Percentiles rank a stretch among this genome's conserved stretches.
These are phyloP conservation scores for Trichomonascaceae sp. DNA, from an alignment of 1,139 yeast species.

Conservation along the genomic window DNA sequence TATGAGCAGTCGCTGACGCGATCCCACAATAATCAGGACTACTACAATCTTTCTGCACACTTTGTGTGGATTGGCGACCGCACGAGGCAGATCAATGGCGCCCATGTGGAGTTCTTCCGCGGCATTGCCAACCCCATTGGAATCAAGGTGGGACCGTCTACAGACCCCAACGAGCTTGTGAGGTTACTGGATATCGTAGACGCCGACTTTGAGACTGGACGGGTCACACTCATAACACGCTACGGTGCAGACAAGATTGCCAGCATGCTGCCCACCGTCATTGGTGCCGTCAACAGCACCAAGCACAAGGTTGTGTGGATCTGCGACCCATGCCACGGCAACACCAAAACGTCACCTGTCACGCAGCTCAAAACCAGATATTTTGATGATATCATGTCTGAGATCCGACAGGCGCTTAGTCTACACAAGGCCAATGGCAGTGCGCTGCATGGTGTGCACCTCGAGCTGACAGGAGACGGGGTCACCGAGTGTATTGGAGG, in stretches of 20 bases:
- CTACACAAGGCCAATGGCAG: conserved; percentile 26
- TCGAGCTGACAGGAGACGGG: conserved; percentile 33
- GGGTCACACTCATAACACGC: conserved; percentile 31
- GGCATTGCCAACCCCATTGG: conserved; percentile 34
- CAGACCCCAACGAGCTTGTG: conserved; percentile 27
- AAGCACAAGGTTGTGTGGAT: conserved; percentile 33
- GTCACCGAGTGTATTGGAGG: conserved; percentile 36
- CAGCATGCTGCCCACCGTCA: conserved; percentile 27
- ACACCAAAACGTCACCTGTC: conserved; percentile 29
- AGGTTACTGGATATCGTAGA: conserved; percentile 29
- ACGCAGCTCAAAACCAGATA: conserved; percentile 31
- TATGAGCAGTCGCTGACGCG: conserved; percentile 32
- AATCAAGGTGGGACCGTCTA: conserved; percentile 32
- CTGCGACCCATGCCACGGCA: conserved; percentile 33
- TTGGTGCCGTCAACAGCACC: conserved; percentile 27
- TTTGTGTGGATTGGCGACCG: conserved; percentile 36
- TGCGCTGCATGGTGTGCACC: conserved; percentile 29
- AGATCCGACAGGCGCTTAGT: conserved; percentile 25
- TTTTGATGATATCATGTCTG: conserved; percentile 31
- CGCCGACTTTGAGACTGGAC: conserved; percentile 27
- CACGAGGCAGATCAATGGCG: conserved; percentile 32
- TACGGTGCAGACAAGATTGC: conserved; percentile 29
- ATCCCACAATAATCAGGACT: conserved; percentile 13
- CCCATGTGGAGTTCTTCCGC: conserved; percentile 34
- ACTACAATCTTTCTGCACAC: conserved; percentile 33